Conservation (phyloP, 2,329 filamentous ascomycete species). For the Hypoxylon sp. region DNA sequence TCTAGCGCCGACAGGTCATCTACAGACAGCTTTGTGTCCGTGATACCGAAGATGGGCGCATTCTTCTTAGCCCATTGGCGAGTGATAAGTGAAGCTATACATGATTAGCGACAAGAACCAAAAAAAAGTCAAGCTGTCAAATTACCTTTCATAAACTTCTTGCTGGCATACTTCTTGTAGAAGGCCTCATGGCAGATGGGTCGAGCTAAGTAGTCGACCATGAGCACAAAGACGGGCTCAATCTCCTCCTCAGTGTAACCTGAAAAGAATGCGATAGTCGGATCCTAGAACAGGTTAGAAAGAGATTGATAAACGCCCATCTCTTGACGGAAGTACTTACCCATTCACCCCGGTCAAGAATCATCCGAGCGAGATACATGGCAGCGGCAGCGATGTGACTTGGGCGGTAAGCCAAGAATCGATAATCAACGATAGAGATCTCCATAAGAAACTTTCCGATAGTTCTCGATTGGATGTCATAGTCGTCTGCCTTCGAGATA, state of each 20-base stretch:
- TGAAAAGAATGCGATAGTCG: constrained; percentile 88
- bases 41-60: constrained; percentile 69
- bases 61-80: constrained; percentile 95
- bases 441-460: constrained; percentile 98
- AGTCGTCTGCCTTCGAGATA: constrained; percentile 99
- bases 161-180: constrained; percentile 99
- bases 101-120: constrained; percentile 45
- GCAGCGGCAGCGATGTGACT: constrained; percentile 92
- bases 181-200: constrained; percentile 96
- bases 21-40: constrained; percentile 64
- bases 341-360: constrained; percentile 93
- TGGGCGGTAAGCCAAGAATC: constrained; percentile 90
- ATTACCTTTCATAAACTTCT: constrained; percentile 98
- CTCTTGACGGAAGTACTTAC: constrained; percentile 65
- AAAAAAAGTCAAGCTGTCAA: constrained; percentile 54
- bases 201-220: constrained; percentile 95
- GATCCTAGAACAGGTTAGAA: constrained; percentile 72
- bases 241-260: constrained; percentile 96
- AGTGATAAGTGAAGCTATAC: constrained; percentile 86
- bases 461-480: constrained; percentile 97
- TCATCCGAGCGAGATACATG: constrained; percentile 94
- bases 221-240: constrained; percentile 89
- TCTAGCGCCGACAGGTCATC: constrained; percentile 61
- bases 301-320: constrained; percentile 4
- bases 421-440: constrained; percentile 94